Evolutionary conservation across 768 basidiomycete species (phyloP), one percentile per base, ranked within the genome.

Genomic region (Lentinula guzmanii): DNA sequence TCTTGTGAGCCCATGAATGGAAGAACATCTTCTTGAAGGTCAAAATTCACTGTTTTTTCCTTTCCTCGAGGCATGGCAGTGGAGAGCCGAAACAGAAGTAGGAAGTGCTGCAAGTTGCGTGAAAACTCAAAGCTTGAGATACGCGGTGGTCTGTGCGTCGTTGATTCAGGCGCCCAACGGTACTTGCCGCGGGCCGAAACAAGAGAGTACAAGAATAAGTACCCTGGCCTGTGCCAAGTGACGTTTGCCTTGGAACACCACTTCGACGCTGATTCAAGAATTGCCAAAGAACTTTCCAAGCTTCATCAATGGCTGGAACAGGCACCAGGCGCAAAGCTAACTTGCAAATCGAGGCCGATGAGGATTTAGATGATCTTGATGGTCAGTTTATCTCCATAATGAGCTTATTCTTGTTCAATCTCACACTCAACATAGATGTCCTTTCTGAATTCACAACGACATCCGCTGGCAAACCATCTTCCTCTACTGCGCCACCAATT

Each of bases 321-420:
- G 45, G 11, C 9, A 46, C 21, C 21, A 46, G 21, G n/a, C 45
- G 21, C 18, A 46, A 46, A 21, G 21, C 51, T 28, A 45, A 56
- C 24, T 41, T 56, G 24, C 58, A 59, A 33, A 51, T 59, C 15
- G 58, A 59, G 15, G 48, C 58, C 35, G 58, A 59, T 39, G 86
- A 87, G 21, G 85, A 90, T 70, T 69, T 88, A 18, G 87, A 90
- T 67, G 87, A 90, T 67, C 81, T 90, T 52, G 87, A 90, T 69
- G 82, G 79, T 79, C 61, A 51, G 66, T 58, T 31, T 34, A 59
- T n/a, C 54, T 18, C 11, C 58, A n/a, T 42, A 45, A 3, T 9
- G 13, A 39, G 37, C 37, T 39, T 39, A 39, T 33, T 61, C 34
- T 59, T n/a, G 28, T 18, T 51, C 52, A 39, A 60, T 52, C n/a